Base-by-base conservation (phyloP, 2,329 filamentous ascomycete genomes). In the Talaromyces islandicus region DNA sequence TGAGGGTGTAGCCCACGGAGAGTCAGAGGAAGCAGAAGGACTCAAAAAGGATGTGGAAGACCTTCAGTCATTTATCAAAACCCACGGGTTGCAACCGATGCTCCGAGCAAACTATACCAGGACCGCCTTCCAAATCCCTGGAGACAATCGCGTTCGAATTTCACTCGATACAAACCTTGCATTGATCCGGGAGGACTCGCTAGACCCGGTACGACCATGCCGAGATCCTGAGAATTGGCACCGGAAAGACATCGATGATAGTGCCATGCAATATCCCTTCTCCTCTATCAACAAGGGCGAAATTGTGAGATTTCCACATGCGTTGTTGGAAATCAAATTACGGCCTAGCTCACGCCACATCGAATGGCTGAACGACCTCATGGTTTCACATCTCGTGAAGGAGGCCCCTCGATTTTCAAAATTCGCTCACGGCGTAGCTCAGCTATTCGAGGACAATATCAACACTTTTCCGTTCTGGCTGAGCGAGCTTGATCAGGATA, bases 401-500 rank as follows among this genome's bases (percentile, higher is more conserved):
- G 87, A 92, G 52, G 88, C 90, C 0, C 91, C 92, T 1, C 86
- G 89, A 56, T 99, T 99, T 78, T 97, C 92, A 68, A 99, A 99
- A 74, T 99, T 97, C 68, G 89, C 96, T 2, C 93, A 99, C 69
- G 94, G 94, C 63, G 88, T 95, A 4, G 92, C 93, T 7, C 88
- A 88, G 43, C 82, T 99, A 2, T 97, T 97, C 67, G 94, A 97
- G 69, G 91, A 99, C 74, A 86, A 96, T 70, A 92, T 99, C 73
- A 97, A 97, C 77, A 92, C 86, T 64, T 87, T 97, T 69, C 94
- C 94, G 14, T 97, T 97, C 79, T 99, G 94, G 94, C 84, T 97
- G 35, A 88, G 88, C 68, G 90, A 96, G 64, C 82, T 97, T 50
- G 93, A 97, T 71, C 90, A 85, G 32, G 94, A 99, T 71, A 99